Evolutionary conservation across 2,329 filamentous ascomycete species (phyloP), one percentile per base, ranked within the genome.

Genomic region (Pseudogymnoascus sp.): DNA sequence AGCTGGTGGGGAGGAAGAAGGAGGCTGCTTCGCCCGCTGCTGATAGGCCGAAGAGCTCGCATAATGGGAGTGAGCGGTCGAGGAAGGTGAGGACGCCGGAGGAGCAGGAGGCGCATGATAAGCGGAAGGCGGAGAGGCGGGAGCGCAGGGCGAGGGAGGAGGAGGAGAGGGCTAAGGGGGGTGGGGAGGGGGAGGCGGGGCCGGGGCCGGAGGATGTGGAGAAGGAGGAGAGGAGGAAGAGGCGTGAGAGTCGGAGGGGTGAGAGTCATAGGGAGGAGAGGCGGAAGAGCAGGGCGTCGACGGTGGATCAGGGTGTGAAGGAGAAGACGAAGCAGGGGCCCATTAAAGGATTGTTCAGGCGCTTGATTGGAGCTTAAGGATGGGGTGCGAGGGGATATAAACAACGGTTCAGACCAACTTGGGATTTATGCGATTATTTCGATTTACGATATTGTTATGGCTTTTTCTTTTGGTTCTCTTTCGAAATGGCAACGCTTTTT

Each of bases 81-180:
- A n/a, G 26, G 50, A 67, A 69, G 23, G 66, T 64, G 35, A 66
- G 71, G 3, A 70, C 68, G 10, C 68, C 69, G 2, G 70, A 71
- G 44, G 71, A 73, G 59, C 70, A 74, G 65, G 68, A 67, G 47
- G 71, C 69, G 17, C 71, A 73, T 61, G 71, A 73, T 4, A 67
- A 66, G 40, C 65, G 71, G 6, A 73, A 71, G 63, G 69, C 68
- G 8, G 70, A 69, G 35, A 65, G 68, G 28, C 63, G 67, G 21
- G 65, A 59, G 19, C 50, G 50, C 6, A 59, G 26, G 60, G 42
- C 15, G 60, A 35, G 61, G 31, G 59, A 44, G 36, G 53, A 57
- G 47, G 40, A 28, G 23, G 26, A 42, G 38, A 26, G 60, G 36
- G 35, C 3, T 5, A 26, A 26, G 26, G 1, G 7, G 1, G 26